Base-by-base conservation (phyloP, 257 asterid species). In the Schizonepeta tenuifolia region DNA sequence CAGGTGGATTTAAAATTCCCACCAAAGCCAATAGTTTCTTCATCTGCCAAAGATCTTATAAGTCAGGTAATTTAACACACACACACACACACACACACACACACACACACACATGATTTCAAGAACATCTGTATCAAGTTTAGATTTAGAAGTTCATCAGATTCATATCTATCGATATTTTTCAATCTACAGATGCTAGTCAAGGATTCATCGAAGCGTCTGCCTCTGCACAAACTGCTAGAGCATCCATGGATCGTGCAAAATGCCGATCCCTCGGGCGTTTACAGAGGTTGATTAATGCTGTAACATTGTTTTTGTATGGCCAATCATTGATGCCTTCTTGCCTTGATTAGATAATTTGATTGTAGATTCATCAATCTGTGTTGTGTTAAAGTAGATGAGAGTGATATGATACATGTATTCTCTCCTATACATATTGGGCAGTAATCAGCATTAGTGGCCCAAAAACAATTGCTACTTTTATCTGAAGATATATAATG, bases 241-340 rank as follows among this genome's bases (percentile, higher is more conserved):
- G 98, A 91, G 92, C 99, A 95, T 85, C 91, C 92, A 12, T 95
- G 99, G 99, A 82, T 95, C 26, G 86, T 95, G 75, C 98, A 95
- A 75, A 80, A 90, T 77, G 98, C 96, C 0, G 99, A 95, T 71
- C 99, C 96, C 7, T 89, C 99, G 2, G 97, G 97, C 17, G 76
- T 92, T 40, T 88, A 84, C 70, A 91, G 58, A 80, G 86, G 86
- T 31, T 94, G 68, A 69, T 73, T 9, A 59, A 65, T 50, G 59
- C 15, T 22, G 69, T 63, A 62, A 63, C 68, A 54, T 54, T 43
- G n/a, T 24, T 67, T 12, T 67, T 55, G 57, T 11, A 9, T 18
- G 18, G 65, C 21, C 38, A 56, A 28, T 65, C 54, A 68, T 56
- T 68, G 68, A 46, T 70, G 13, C 26, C 49, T 36, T 62, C 49